Conservation (phyloP, 2,329 filamentous ascomycete genomes). For the Byssothecium circinans region DNA sequence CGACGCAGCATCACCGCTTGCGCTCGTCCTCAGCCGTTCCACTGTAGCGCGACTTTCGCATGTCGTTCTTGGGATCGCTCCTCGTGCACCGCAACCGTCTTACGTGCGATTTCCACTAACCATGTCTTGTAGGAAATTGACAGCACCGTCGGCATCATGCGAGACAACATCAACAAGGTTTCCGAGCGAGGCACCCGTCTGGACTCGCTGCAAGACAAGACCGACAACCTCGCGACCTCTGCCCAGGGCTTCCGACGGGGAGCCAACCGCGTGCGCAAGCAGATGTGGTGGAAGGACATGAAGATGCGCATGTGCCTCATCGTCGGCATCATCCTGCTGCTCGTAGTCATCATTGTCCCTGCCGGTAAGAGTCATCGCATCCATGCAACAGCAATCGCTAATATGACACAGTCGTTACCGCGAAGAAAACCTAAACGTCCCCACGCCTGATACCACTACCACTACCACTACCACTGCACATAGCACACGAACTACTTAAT, state of each 20-base stretch:
- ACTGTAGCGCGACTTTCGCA: background rate
- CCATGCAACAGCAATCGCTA: background rate
- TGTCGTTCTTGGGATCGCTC: background rate
- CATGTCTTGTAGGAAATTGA: constrained; percentile 78
- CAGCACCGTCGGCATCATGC: constrained; percentile 92
- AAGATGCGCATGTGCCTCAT: constrained; percentile 99
- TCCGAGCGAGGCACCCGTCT: constrained; percentile 88
- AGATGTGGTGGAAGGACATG: constrained; percentile 99
- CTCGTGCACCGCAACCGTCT: background rate
- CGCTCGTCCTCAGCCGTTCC: background rate
- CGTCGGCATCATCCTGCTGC: constrained; percentile 83
- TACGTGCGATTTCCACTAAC: constrained; percentile 14
- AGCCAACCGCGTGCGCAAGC: constrained; percentile 86
- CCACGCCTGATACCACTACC: constrained; percentile 20
- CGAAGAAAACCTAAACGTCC: constrained; percentile 25
- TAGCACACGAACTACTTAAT: constrained; percentile 32
- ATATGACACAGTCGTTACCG: constrained; percentile 27
- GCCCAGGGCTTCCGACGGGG: constrained; percentile 95
- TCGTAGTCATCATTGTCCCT: constrained; percentile 93
- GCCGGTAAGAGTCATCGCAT: constrained; percentile 64
- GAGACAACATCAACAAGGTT: constrained; percentile 96
- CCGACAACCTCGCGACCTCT: constrained; percentile 85
- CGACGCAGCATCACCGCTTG: constrained; percentile 3
- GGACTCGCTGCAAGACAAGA: constrained; percentile 89
- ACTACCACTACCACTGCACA: constrained; percentile 30